These are phyloP conservation scores for Buddleja alternifolia DNA, from an alignment of 257 asterid genomes.

Conservation along the genomic window DNA sequence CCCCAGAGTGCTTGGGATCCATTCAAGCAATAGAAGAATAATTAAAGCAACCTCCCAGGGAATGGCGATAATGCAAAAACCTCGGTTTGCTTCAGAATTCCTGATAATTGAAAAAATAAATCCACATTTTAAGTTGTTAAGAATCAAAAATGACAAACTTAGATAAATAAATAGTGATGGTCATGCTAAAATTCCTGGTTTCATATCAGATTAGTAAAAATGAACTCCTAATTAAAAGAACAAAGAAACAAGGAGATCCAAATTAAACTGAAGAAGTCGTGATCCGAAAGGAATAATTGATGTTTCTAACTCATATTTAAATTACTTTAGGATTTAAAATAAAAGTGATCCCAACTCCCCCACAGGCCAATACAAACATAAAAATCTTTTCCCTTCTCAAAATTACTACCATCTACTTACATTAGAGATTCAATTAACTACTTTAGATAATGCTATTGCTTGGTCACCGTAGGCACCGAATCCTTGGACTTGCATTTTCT, in stretches of 20 bases:
- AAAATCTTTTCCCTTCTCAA: too few species aligned
- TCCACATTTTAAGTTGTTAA: background rate
- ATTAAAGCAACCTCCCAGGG: background rate
- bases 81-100: background rate
- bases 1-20: conserved; percentile 66
- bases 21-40: conserved; percentile 18
- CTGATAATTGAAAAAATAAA: background rate
- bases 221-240: background rate
- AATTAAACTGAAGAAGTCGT: background rate
- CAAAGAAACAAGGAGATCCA: background rate
- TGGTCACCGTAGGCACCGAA: too few species aligned
- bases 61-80: background rate
- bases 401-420: too few species aligned
- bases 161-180: background rate
- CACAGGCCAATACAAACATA: too few species aligned
- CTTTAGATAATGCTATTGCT: too few species aligned
- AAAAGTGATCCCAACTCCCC: too few species aligned
- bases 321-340: too few species aligned
- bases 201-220: background rate
- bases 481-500: too few species aligned
- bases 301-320: background rate
- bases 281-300: background rate
- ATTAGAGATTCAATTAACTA: too few species aligned
- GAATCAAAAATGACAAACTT: background rate
- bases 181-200: background rate